Evolutionary conservation across 2,329 filamentous ascomycete species (phyloP).

Genomic region (Cladosporium oxysporum): DNA sequence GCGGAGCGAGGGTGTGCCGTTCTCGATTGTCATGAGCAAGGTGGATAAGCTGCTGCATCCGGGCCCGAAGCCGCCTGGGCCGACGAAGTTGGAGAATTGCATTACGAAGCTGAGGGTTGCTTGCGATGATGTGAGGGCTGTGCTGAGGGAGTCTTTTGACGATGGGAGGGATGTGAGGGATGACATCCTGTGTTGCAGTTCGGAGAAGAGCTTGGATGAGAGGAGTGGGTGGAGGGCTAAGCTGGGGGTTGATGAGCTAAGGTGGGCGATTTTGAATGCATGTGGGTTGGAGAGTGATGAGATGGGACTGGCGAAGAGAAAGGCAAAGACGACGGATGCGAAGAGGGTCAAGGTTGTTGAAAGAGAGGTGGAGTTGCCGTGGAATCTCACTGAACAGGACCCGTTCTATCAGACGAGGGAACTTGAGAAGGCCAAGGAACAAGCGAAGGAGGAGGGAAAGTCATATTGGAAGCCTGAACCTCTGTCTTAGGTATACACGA

Average conservation of each 20-base stretch:
- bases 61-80: conserved; percentile 29
- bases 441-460: neutral
- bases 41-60: conserved; percentile 57
- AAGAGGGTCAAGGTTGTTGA: neutral
- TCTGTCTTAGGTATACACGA: neutral
- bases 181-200: conserved; percentile 62
- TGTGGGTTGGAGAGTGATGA: conserved; percentile 54
- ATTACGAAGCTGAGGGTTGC: conserved; percentile 40
- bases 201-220: conserved; percentile 49
- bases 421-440: neutral
- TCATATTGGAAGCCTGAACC: conserved; percentile 1
- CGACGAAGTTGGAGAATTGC: conserved; percentile 32
- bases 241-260: conserved; percentile 62
- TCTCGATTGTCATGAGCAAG: conserved; percentile 69
- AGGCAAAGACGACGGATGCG: neutral
- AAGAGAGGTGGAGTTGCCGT: neutral
- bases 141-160: conserved; percentile 44
- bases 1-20: conserved; percentile 57
- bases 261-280: conserved; percentile 65
- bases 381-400: neutral
- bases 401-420: neutral
- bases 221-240: conserved; percentile 52
- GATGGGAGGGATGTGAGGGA: conserved; percentile 49
- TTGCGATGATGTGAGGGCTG: conserved; percentile 42
- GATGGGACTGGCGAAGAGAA: conserved; percentile 21